A percentile compares a stretch with the other conserved stretches of the same genome.
These are phyloP conservation scores for Fusarium citri DNA, from an alignment of 2,329 filamentous ascomycete genomes.

Conservation along the genomic window DNA sequence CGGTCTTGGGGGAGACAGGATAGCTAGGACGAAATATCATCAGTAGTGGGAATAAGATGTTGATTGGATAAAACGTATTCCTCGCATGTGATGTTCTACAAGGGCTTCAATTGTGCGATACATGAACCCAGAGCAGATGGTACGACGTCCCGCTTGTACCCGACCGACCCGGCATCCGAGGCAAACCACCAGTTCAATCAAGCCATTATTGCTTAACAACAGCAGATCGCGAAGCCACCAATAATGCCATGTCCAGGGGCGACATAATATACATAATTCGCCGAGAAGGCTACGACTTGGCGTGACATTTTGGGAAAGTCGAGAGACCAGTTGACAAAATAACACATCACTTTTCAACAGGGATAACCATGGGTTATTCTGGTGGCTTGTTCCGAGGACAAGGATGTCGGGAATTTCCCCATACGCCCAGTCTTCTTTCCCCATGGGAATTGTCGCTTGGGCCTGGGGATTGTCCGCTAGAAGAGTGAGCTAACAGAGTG, in stretches of 20 bases:
- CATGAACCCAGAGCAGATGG: background rate
- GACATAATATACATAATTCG: constrained; percentile 25
- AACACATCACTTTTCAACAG: rapidly evolving
- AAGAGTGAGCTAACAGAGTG: constrained; percentile 18
- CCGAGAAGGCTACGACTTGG: constrained; percentile 24
- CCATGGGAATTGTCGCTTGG: constrained; percentile 28
- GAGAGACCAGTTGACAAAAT: background rate
- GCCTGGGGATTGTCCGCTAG: constrained; percentile 22
- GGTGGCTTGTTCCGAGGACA: background rate
- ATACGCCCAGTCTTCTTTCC: constrained; percentile 7
- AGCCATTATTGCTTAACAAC: constrained; percentile 14
- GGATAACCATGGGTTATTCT: rapidly evolving
- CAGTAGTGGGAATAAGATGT: too few species aligned
- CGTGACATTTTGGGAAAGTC: background rate
- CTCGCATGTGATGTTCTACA: background rate
- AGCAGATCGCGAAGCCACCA: background rate
- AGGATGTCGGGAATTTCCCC: constrained; percentile 26
- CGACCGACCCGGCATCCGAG: constrained; percentile 11
- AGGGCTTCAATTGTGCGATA: background rate
- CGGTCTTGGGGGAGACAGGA: background rate
- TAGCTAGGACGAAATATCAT: background rate
- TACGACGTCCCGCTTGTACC: constrained; percentile 10
- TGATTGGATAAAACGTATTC: background rate
- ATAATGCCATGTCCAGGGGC: constrained; percentile 15
- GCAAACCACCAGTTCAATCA: constrained; percentile 1